Conservation (phyloP, 2,329 filamentous ascomycete species). For the Ophiostoma quercus region DNA sequence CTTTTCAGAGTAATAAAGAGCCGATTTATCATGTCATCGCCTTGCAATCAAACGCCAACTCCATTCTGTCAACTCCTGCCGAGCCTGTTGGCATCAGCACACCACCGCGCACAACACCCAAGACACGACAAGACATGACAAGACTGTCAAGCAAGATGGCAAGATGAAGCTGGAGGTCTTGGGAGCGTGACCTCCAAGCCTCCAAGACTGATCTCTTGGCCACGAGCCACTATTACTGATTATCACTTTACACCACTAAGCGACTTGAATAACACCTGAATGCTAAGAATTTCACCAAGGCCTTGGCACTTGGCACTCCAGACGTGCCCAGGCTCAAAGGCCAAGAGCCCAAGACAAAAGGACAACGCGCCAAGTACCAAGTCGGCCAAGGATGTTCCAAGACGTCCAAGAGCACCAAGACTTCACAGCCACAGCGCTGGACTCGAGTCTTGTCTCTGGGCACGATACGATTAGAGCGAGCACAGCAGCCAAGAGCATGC, state of each 20-base stretch:
- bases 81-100: constrained; percentile 4
- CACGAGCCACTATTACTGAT: background rate
- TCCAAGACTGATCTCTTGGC: background rate
- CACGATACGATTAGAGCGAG: too few relatives aligned
- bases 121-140: background rate
- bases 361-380: background rate
- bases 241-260: background rate
- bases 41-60: background rate
- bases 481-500: background rate
- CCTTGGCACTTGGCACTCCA: constrained; percentile 11
- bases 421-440: constrained; percentile 17
- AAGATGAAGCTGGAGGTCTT: constrained; percentile 8
- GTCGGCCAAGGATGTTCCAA: constrained; percentile 2
- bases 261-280: background rate
- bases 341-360: constrained; percentile 1
- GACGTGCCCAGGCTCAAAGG: background rate
- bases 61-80: constrained; percentile 10
- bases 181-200: background rate
- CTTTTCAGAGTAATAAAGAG: too few relatives aligned
- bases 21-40: background rate
- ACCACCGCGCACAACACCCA: background rate
- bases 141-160: background rate
- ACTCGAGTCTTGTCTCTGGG: background rate
- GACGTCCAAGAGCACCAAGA: constrained; percentile 3
- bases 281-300: constrained; percentile 3